Evolutionary conservation across 2,329 filamentous ascomycete species (phyloP).

Genomic region (Aspergillus japonicus): DNA sequence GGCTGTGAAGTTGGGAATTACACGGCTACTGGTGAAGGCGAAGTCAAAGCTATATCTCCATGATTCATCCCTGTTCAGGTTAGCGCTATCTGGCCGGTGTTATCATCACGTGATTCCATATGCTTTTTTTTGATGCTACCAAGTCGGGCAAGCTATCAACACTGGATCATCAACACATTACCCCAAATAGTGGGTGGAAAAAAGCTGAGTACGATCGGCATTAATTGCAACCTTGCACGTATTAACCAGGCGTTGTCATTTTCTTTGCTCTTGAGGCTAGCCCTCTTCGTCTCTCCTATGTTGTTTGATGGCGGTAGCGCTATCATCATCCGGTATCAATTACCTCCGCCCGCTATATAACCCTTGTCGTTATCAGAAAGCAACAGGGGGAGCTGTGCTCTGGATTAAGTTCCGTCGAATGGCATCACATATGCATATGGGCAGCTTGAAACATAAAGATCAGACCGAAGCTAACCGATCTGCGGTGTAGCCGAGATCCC

Average conservation of each 20-base stretch:
- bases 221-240: background rate
- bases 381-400: slow-evolving; percentile 19
- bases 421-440: slow-evolving; percentile 29
- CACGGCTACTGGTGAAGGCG: background rate
- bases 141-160: background rate
- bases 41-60: background rate
- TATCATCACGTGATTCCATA: slow-evolving; percentile 1
- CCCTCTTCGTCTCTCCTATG: slow-evolving; percentile 12
- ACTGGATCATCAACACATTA: background rate
- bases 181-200: no score
- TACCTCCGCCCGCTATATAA: slow-evolving; percentile 18
- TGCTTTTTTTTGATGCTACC: slow-evolving; percentile 1
- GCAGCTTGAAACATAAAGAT: slow-evolving; percentile 22
- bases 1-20: background rate
- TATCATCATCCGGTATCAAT: slow-evolving; percentile 15
- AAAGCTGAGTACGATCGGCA: background rate
- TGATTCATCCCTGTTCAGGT: background rate
- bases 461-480: slow-evolving; percentile 25
- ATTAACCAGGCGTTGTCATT: slow-evolving; percentile 13
- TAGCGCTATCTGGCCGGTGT: slow-evolving; percentile 1
- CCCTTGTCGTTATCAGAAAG: slow-evolving; percentile 15
- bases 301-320: slow-evolving; percentile 12
- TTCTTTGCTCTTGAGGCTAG: slow-evolving; percentile 14
- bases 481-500: slow-evolving; percentile 24
- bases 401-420: slow-evolving; percentile 22